Percentiles rank a stretch among this genome's conserved stretches.
These are phyloP conservation scores for Fusarium sarcochroum DNA, from an alignment of 2,329 filamentous ascomycete genomes.

Conservation along the genomic window DNA sequence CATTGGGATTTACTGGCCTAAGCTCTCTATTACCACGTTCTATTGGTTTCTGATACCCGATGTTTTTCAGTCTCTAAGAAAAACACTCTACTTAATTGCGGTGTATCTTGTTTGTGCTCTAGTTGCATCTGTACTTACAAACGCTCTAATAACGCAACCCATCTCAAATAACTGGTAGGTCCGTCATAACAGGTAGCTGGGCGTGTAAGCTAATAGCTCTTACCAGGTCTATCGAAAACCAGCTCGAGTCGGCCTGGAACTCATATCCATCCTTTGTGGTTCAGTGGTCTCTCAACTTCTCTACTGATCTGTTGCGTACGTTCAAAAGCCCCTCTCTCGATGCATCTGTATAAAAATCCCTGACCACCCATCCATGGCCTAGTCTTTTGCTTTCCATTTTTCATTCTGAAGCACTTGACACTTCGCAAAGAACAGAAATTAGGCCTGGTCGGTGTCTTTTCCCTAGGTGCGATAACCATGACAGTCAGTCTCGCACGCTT, in stretches of 20 bases:
- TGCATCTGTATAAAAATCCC: background rate
- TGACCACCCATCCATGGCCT: rapidly evolving
- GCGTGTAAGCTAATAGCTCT: background rate
- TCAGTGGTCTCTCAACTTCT: conserved; percentile 27
- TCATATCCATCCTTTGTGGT: background rate
- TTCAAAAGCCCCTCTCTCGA: background rate
- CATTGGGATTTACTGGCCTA: conserved; percentile 12
- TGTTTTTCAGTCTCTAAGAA: background rate
- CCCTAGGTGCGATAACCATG: conserved; percentile 14
- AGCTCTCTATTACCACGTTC: conserved; percentile 17
- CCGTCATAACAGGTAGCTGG: background rate
- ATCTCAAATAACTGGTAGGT: conserved; percentile 25
- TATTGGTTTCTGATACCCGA: conserved; percentile 27
- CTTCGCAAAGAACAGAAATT: conserved; percentile 16
- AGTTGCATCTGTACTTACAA: background rate
- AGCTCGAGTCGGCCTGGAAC: conserved; percentile 20
- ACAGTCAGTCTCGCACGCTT: conserved; percentile 8
- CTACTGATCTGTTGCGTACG: conserved; percentile 12
- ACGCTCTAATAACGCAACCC: background rate
- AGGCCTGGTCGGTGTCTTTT: conserved; percentile 13
- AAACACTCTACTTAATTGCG: background rate
- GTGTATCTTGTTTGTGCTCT: conserved; percentile 1
- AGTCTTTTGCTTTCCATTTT: conserved; percentile 29
- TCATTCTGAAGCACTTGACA: conserved; percentile 6
- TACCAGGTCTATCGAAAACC: conserved; percentile 12